Base-by-base conservation (phyloP, 352 stramenopile genomes). In the Globisporangium radiosum region DNA sequence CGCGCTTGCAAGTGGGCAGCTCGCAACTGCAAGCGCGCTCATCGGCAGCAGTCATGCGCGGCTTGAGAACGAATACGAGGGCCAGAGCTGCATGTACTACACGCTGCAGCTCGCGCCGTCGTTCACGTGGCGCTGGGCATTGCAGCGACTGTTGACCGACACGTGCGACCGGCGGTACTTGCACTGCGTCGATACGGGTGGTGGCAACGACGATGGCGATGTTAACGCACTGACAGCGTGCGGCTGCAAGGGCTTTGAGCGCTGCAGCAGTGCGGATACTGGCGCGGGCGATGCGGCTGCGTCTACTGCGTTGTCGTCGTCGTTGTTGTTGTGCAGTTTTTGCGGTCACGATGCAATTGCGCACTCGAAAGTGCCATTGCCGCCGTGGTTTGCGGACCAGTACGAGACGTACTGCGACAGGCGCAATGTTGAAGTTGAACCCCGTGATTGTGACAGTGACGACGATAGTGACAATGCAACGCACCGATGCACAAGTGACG, bases 11-110 rank as follows among this genome's bases (percentile, higher is more conserved):
- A 56, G 57, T 13, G 57, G 49, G n/a, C 48, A 62, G 25, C 39
- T 86, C 10, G 70, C 63, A 3, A 44, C 48, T 0, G 73, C 75
- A 0, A 57, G 63, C 6, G 78, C 73, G 25, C 67, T 91, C 15
- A 60, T 86, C 33, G 14, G 60, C 14, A 58, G 55, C n/a, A 33
- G 39, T 8, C 53, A 45, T 1, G 65, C 59, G 49, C 67, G 78
- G 38, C 59, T 91, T 1, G 81, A 91, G 54, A 73, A 68, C 13
- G 81, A 91, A 54, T 91, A 76, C 52, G 81, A 91, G 72, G 81
- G 81, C 4, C 81, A 89, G 42, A 62, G 66, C 0, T 58, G 62
- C 10, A 83, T 90, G 39, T 47, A 47, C 43, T 47, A 47, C 43
- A 47, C 43, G 43, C 43, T 47, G 11, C 43, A 47, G 43, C 43